Conservation (phyloP, 2,329 filamentous ascomycete species). For the Diaporthe helianthi region DNA sequence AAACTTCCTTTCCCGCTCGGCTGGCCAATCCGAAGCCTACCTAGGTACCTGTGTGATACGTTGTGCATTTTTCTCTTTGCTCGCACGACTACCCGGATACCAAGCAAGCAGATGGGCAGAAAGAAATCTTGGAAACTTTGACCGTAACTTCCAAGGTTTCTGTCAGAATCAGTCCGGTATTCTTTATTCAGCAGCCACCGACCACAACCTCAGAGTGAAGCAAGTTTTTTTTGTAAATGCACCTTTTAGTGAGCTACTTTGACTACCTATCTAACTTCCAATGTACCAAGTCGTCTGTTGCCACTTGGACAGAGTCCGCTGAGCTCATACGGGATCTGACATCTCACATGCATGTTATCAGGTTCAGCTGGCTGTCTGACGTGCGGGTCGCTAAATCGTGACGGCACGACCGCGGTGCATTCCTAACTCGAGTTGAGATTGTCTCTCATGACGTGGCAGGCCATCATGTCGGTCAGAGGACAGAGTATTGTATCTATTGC, state of each 20-base stretch:
- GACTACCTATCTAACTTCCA: too few relatives aligned
- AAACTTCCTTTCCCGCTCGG: too few relatives aligned
- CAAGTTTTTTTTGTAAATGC: too few relatives aligned
- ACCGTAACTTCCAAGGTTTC: too few relatives aligned
- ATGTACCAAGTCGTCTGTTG: not conserved
- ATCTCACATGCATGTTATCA: not conserved
- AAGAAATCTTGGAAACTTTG: too few relatives aligned
- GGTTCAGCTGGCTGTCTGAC: not conserved
- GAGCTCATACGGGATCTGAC: not conserved
- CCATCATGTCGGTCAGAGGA: not conserved
- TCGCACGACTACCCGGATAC: too few relatives aligned
- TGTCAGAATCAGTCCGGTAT: too few relatives aligned
- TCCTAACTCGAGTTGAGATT: not conserved
- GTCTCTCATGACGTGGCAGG: not conserved
- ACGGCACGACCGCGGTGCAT: not conserved
- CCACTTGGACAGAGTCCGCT: not conserved
- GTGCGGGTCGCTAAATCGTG: not conserved
- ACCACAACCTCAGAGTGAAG: too few relatives aligned
- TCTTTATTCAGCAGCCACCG: too few relatives aligned
- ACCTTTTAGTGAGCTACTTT: too few relatives aligned
- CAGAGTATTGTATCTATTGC: not conserved
- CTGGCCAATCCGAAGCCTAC: not conserved
- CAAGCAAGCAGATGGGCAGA: too few relatives aligned
- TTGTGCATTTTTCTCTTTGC: not conserved
- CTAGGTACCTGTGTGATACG: not conserved